Percentiles rank a stretch among this genome's conserved stretches.
Evolutionary conservation across 345 rosid species (phyloP).

Genomic region (Eucalyptus melliodora): DNA sequence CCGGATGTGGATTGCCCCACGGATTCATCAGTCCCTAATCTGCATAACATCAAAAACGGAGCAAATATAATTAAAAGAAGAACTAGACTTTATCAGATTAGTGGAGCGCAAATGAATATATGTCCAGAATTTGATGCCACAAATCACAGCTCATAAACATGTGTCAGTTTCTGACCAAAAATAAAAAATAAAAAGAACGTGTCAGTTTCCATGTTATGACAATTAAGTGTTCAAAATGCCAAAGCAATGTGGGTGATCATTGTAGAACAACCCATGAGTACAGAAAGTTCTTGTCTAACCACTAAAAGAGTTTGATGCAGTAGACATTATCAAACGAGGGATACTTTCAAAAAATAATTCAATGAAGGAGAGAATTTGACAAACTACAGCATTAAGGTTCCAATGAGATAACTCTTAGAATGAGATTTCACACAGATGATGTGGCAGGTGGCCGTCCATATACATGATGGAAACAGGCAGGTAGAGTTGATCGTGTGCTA

Average conservation of each 20-base stretch:
- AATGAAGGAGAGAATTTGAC: neutral
- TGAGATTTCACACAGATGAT: neutral
- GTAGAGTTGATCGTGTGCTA: neutral
- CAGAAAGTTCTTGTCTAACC: neutral
- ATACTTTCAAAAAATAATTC: neutral
- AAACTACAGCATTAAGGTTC: neutral
- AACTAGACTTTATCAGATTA: neutral
- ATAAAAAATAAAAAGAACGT: too few relatives aligned
- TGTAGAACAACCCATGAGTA: neutral
- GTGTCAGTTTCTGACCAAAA: neutral
- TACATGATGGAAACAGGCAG: neutral
- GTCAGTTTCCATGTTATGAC: neutral
- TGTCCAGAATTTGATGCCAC: neutral
- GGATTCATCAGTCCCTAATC: conserved; percentile 45
- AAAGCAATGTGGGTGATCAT: neutral
- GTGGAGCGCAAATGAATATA: neutral
- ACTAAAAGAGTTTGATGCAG: neutral
- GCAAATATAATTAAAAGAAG: neutral
- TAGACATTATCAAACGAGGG: neutral
- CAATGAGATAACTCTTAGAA: neutral
- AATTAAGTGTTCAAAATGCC: neutral
- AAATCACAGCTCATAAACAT: neutral
- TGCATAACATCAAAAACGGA: conserved; percentile 6
- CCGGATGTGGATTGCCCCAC: conserved; percentile 31
- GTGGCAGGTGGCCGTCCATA: neutral